These are phyloP conservation scores for Pulveroboletus sp. DNA, from an alignment of 768 basidiomycete genomes.

Conservation along the genomic window DNA sequence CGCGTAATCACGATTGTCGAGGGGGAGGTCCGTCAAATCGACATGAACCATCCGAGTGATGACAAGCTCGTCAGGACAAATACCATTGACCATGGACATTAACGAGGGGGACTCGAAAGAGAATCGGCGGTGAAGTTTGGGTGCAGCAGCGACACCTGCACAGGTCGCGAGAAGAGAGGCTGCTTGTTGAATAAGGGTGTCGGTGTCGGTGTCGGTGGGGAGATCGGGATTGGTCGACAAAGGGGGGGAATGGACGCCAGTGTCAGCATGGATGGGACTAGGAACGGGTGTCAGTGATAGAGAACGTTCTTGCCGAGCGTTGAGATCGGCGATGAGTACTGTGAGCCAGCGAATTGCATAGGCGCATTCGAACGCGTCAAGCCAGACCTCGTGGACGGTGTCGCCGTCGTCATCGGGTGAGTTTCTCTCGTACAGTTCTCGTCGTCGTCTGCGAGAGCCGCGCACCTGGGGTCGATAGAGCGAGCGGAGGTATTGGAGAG, in stretches of 20 bases:
- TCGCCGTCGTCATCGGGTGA: not conserved
- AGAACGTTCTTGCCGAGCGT: not conserved
- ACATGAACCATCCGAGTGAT: conserved; percentile 28
- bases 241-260: not conserved
- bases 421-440: not conserved
- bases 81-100: not conserved
- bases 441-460: conserved; percentile 44
- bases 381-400: conserved; percentile 33
- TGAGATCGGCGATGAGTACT: conserved; percentile 46
- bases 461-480: conserved; percentile 62
- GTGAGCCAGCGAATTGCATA: conserved; percentile 75
- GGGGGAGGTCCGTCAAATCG: conserved; percentile 59
- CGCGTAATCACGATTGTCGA: conserved; percentile 63
- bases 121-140: conserved; percentile 50
- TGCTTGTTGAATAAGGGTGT: conserved; percentile 46
- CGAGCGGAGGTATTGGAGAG: conserved; percentile 45
- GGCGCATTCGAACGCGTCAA: conserved; percentile 65
- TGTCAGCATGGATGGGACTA: too few relatives aligned
- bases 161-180: conserved; percentile 61
- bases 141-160: conserved; percentile 61
- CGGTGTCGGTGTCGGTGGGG: conserved; percentile 29
- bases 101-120: conserved; percentile 33
- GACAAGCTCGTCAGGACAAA: conserved; percentile 5
- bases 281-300: too few relatives aligned
- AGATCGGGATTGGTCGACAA: not conserved